A percentile compares a stretch with the other conserved stretches of the same genome.
These are phyloP conservation scores for Jatropha multifida DNA, from an alignment of 441 rosid species.

Conservation along the genomic window DNA sequence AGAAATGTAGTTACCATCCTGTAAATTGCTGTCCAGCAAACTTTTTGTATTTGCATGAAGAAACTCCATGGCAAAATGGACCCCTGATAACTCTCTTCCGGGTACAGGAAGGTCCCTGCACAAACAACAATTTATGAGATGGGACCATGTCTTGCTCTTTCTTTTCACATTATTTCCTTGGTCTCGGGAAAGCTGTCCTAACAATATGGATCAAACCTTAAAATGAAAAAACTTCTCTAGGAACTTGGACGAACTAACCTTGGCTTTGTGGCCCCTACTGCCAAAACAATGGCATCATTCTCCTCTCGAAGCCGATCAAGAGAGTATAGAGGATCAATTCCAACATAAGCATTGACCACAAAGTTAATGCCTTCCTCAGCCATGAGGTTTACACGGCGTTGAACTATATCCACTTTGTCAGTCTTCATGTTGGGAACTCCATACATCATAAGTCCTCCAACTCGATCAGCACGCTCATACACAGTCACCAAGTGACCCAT, in stretches of 20 bases:
- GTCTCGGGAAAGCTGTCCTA: background rate
- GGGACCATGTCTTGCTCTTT: background rate
- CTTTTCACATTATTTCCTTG: no score
- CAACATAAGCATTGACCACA: slow-evolving; percentile 92
- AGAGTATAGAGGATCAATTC: slow-evolving; percentile 79
- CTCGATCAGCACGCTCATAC: slow-evolving; percentile 94
- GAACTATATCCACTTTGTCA: slow-evolving; percentile 90
- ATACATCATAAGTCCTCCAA: slow-evolving; percentile 99
- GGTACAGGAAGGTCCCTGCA: slow-evolving; percentile 99
- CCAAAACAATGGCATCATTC: slow-evolving; percentile 87
- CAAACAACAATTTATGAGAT: slow-evolving; percentile 14
- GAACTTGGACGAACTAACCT: slow-evolving; percentile 43
- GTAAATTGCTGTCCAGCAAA: slow-evolving; percentile 83
- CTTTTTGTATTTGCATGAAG: slow-evolving; percentile 98
- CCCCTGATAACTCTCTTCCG: slow-evolving; percentile 83
- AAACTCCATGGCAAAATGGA: slow-evolving; percentile 99
- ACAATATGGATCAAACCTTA: background rate
- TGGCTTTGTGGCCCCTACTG: slow-evolving; percentile 98
- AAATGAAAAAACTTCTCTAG: background rate
- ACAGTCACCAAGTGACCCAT: slow-evolving; percentile 97
- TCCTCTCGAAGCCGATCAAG: slow-evolving; percentile 70
- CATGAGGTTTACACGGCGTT: slow-evolving; percentile 95
- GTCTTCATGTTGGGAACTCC: slow-evolving; percentile 99
- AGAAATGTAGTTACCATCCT: slow-evolving; percentile 87
- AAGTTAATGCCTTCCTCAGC: slow-evolving; percentile 84